Percentiles rank a stretch among this genome's conserved stretches.
These are phyloP conservation scores for Limtongozyma cylindracea DNA, from an alignment of 805 yeast species.

Conservation along the genomic window DNA sequence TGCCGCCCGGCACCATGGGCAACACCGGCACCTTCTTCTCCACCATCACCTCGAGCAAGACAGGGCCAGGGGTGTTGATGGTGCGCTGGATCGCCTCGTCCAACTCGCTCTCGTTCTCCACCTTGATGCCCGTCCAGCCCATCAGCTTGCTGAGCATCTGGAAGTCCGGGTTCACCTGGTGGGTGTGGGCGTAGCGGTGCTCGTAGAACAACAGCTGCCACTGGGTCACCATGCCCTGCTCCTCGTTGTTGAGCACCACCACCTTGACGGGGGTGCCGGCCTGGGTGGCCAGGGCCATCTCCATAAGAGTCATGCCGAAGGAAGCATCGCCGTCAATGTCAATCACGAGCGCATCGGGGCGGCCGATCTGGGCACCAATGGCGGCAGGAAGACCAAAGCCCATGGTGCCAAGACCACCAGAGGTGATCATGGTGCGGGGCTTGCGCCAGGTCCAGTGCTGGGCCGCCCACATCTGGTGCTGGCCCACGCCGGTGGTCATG, in stretches of 20 bases:
- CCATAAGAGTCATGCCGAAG: conserved; percentile 93
- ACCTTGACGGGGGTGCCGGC: conserved; percentile 79
- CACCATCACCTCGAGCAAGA: conserved; percentile 70
- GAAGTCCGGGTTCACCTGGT: conserved; percentile 86
- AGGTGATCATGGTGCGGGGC: conserved; percentile 89
- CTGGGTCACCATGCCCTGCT: conserved; percentile 99
- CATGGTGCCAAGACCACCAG: conserved; percentile 98
- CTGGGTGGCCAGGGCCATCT: conserved; percentile 85
- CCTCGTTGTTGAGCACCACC: conserved; percentile 82
- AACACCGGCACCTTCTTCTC: conserved; percentile 90
- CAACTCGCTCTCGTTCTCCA: conserved; percentile 40
- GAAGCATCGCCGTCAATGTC: conserved; percentile 98
- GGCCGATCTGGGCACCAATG: conserved; percentile 93
- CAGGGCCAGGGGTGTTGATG: conserved; percentile 49
- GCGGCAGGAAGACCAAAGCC: conserved; percentile 96
- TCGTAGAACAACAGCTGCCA: conserved; percentile 97
- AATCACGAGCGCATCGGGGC: conserved; percentile 83
- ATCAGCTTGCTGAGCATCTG: conserved; percentile 83
- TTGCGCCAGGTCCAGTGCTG: conserved; percentile 87
- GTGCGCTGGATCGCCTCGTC: conserved; percentile 26
- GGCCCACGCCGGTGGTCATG: conserved; percentile 96
- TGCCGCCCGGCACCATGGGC: conserved; percentile 97
- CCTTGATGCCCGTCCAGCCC: conserved; percentile 70
- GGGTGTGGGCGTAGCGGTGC: conserved; percentile 94
- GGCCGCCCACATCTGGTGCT: conserved; percentile 99